A percentile compares a stretch with the other conserved stretches of the same genome.
Evolutionary conservation across 2,329 filamentous ascomycete genomes (phyloP).

Genomic region (Graphilbum ipis-grandicollis): DNA sequence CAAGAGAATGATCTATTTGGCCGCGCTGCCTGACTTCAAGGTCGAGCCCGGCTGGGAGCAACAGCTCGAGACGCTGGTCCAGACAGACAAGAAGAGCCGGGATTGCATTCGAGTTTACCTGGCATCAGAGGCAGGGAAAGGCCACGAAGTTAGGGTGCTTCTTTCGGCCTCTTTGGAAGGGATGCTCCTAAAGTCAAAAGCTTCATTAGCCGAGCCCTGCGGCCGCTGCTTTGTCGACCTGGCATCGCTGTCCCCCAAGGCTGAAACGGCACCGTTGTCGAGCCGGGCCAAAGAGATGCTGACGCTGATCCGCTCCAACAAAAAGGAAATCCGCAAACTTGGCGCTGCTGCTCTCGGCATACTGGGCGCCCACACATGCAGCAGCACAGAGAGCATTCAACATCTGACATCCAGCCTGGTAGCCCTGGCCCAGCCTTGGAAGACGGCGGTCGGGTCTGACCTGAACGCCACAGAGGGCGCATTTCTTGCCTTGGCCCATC

Average conservation of each 20-base stretch:
- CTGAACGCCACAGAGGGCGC: constrained; percentile 29
- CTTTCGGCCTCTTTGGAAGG: constrained; percentile 40
- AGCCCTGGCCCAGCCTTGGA: constrained; percentile 30
- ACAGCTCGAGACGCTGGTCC: constrained; percentile 55
- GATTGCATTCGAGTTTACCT: constrained; percentile 39
- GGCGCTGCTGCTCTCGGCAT: constrained; percentile 62
- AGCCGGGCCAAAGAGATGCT: constrained; percentile 34
- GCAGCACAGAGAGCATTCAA: constrained; percentile 21
- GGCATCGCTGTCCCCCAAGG: constrained; percentile 19
- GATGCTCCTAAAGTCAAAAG: constrained; percentile 27
- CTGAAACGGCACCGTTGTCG: constrained; percentile 29
- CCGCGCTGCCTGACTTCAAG: constrained; percentile 29
- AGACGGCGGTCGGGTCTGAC: constrained; percentile 24
- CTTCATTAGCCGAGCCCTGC: constrained; percentile 26
- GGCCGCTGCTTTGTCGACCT: constrained; percentile 36
- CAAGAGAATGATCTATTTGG: constrained; percentile 32
- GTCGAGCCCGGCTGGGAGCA: constrained; percentile 73
- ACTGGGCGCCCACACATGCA: constrained; percentile 46
- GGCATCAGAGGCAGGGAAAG: constrained; percentile 12
- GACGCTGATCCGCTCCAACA: constrained; percentile 51
- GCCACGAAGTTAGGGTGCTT: constrained; percentile 21
- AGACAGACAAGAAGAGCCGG: constrained; percentile 50
- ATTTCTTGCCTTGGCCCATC: constrained; percentile 25
- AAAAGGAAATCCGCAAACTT: constrained; percentile 45
- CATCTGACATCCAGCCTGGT: constrained; percentile 27